phyloP scores from a whole-genome alignment of 148 eudicot species.

The Diospyros lotus region DNA sequence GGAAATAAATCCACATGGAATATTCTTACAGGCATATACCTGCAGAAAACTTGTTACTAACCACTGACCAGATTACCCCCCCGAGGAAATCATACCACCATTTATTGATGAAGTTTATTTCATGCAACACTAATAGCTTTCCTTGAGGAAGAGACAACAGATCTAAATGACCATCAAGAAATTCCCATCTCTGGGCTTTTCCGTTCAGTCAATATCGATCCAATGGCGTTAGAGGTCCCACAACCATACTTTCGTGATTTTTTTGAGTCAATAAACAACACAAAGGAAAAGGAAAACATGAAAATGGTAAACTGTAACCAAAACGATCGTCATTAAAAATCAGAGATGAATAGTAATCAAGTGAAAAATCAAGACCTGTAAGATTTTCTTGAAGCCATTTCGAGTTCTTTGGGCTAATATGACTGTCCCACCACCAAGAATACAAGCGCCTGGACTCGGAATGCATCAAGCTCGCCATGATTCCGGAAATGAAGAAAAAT shows the following conservation, averaged over 20 bases:
- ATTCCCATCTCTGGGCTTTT: background rate
- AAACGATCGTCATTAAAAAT: background rate
- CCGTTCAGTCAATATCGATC: too few relatives aligned
- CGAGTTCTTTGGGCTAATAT: slow-evolving; percentile 61
- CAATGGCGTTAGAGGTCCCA: background rate
- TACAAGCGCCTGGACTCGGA: slow-evolving; percentile 58
- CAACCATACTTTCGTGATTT: background rate
- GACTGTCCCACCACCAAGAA: slow-evolving; percentile 81
- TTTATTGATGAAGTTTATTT: background rate
- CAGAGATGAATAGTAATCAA: background rate
- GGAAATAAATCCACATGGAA: too few relatives aligned
- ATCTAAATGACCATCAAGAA: background rate
- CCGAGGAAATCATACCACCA: background rate
- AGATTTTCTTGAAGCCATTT: slow-evolving; percentile 74
- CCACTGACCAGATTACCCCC: too few relatives aligned
- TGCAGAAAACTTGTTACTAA: too few relatives aligned
- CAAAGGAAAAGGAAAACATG: background rate
- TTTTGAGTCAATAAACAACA: background rate
- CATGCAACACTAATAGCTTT: background rate
- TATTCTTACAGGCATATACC: too few relatives aligned
- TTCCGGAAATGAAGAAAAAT: slow-evolving; percentile 32
- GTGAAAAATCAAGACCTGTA: slow-evolving; percentile 28
- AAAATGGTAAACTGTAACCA: background rate
- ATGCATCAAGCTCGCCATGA: slow-evolving; percentile 41
- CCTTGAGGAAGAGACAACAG: background rate